Conservation (phyloP, 352 stramenopile species). For the Elongisporangium anandrum region DNA sequence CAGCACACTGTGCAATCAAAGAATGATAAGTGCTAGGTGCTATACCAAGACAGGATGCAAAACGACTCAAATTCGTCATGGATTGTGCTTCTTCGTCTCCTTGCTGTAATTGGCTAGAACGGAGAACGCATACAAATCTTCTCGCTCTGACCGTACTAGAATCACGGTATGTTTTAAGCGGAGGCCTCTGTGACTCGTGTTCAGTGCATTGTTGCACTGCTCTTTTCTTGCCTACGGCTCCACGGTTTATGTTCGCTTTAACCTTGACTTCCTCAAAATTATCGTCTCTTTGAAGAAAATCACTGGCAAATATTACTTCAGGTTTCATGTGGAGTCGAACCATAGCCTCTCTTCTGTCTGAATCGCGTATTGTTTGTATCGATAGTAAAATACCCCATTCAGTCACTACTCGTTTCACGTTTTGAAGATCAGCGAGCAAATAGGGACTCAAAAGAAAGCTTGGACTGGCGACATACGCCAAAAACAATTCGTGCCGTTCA, state of each 20-base stretch:
- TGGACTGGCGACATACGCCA: slow-evolving; percentile 16
- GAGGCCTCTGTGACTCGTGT: neutral
- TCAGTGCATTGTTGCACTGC: neutral
- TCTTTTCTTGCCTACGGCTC: slow-evolving; percentile 11
- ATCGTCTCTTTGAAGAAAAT: neutral
- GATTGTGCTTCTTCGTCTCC: slow-evolving; percentile 32
- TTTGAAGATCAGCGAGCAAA: slow-evolving; percentile 37
- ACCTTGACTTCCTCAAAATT: neutral
- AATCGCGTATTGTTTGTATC: slow-evolving; percentile 38
- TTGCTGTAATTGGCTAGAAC: slow-evolving; percentile 13
- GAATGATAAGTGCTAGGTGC: slow-evolving; percentile 29
- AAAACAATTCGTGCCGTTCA: slow-evolving; percentile 11
- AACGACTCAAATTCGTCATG: slow-evolving; percentile 41
- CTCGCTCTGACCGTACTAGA: neutral
- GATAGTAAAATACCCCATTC: slow-evolving; percentile 62
- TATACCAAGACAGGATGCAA: slow-evolving; percentile 43
- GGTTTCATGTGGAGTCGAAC: slow-evolving; percentile 42
- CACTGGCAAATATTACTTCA: slow-evolving; percentile 31
- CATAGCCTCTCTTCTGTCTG: slow-evolving; percentile 29
- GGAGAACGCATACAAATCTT: neutral
- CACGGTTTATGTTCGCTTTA: neutral
- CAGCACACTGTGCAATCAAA: slow-evolving; percentile 34
- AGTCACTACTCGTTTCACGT: slow-evolving; percentile 32
- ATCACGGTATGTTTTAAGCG: neutral
- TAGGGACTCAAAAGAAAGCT: slow-evolving; percentile 24